Conservation (phyloP, 2,329 filamentous ascomycete genomes). For the Macrophomina pseudophaseolina region DNA sequence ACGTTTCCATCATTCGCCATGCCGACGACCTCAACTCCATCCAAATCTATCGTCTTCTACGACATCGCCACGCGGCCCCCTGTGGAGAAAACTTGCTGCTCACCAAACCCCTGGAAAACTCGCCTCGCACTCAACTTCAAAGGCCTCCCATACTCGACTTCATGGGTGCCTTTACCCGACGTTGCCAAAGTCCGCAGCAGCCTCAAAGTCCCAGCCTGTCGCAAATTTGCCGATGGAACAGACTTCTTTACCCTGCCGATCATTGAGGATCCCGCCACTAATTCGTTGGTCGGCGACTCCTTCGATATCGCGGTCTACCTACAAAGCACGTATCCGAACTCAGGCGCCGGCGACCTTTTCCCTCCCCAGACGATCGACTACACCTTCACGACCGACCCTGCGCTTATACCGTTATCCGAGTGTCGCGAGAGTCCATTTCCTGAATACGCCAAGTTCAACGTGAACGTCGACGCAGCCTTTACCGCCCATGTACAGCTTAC, state of each 20-base stretch:
- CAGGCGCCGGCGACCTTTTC: conserved; percentile 53
- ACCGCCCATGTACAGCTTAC: conserved; percentile 52
- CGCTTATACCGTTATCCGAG: conserved; percentile 34
- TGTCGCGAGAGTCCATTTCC: conserved; percentile 30
- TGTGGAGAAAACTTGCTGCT: conserved; percentile 45
- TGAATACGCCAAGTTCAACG: conserved; percentile 55
- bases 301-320: conserved; percentile 70
- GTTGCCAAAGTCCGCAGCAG: conserved; percentile 54
- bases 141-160: conserved; percentile 51
- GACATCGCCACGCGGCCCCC: conserved; percentile 51
- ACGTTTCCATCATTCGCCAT: not conserved
- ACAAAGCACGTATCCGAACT: conserved; percentile 56
- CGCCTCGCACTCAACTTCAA: conserved; percentile 59
- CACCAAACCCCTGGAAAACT: conserved; percentile 59
- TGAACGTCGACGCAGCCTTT: conserved; percentile 61
- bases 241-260: conserved; percentile 68
- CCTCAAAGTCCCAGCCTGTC: conserved; percentile 56
- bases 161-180: conserved; percentile 61
- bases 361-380: conserved; percentile 48
- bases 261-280: conserved; percentile 53
- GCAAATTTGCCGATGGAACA: conserved; percentile 61
- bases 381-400: conserved; percentile 43
- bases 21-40: conserved; percentile 33
- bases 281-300: conserved; percentile 61
- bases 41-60: conserved; percentile 49